phyloP scores from a whole-genome alignment of 2,329 filamentous ascomycete species.

The Pezicula rhizophila region DNA sequence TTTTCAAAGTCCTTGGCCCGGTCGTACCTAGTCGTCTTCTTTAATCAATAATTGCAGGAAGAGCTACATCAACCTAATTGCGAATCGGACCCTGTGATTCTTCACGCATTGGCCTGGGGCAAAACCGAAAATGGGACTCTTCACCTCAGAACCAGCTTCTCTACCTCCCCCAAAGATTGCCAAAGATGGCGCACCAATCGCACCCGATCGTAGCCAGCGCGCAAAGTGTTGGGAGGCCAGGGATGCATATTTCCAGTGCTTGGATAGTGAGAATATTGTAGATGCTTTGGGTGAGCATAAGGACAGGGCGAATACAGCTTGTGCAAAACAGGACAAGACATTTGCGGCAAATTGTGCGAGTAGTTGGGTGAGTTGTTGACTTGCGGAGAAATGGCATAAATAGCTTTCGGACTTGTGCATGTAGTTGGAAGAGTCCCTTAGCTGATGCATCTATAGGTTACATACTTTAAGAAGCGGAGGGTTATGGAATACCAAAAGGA shows the following conservation, averaged over 20 bases:
- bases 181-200: conserved; percentile 59
- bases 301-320: conserved; percentile 49
- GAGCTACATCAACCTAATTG: background rate
- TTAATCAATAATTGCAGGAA: too few relatives aligned
- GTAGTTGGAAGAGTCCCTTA: background rate
- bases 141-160: conserved; percentile 30
- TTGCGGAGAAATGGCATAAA: background rate
- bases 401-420: background rate
- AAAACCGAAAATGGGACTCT: conserved; percentile 41
- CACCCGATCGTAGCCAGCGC: conserved; percentile 79
- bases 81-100: background rate
- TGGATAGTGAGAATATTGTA: conserved; percentile 75
- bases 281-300: conserved; percentile 57
- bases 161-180: conserved; percentile 38
- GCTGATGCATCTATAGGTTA: conserved; percentile 53
- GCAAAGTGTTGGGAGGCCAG: conserved; percentile 83
- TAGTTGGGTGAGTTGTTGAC: conserved; percentile 68
- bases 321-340: conserved; percentile 50
- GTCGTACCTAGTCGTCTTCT: too few relatives aligned
- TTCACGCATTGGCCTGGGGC: background rate
- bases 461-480: conserved; percentile 95
- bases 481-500: conserved; percentile 89
- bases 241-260: conserved; percentile 81
- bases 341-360: conserved; percentile 83
- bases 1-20: too few relatives aligned